A percentile compares a stretch with the other conserved stretches of the same genome.
These are phyloP conservation scores for Leptodontidium sp. DNA, from an alignment of 2,329 filamentous ascomycete species.

Conservation along the genomic window DNA sequence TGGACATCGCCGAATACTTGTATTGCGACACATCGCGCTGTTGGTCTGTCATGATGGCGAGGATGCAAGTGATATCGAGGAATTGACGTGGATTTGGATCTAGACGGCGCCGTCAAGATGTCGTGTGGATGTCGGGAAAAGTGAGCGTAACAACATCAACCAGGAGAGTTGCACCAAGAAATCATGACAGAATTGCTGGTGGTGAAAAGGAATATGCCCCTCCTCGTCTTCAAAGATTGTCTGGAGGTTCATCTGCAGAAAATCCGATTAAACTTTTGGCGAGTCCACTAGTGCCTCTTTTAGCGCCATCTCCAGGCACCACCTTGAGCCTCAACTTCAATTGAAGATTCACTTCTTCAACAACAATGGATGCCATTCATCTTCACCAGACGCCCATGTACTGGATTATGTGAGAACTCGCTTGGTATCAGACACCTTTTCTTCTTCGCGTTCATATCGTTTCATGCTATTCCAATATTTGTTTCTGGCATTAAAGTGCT, in stretches of 20 bases:
- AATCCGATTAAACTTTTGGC: constrained; percentile 18
- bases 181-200: constrained; percentile 22
- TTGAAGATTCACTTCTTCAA: not conserved
- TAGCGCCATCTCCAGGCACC: not conserved
- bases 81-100: constrained; percentile 3
- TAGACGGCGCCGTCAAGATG: not conserved
- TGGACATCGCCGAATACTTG: constrained; percentile 99
- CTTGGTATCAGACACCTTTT: not conserved
- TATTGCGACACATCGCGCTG: constrained; percentile 91
- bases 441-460: not conserved
- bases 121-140: constrained; percentile 13
- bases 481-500: not conserved
- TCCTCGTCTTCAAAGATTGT: constrained; percentile 10
- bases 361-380: not conserved
- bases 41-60: constrained; percentile 71
- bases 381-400: too few relatives aligned
- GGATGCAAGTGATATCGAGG: constrained; percentile 28
- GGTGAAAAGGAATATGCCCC: constrained; percentile 17
- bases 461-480: not conserved
- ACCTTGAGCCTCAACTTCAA: constrained; percentile 12
- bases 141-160: constrained; percentile 11
- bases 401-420: too few relatives aligned
- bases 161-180: constrained; percentile 19
- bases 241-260: constrained; percentile 7
- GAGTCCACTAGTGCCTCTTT: not conserved